phyloP scores from a whole-genome alignment of 371 early-diverging fungal genomes.

The Mycotypha africana region DNA sequence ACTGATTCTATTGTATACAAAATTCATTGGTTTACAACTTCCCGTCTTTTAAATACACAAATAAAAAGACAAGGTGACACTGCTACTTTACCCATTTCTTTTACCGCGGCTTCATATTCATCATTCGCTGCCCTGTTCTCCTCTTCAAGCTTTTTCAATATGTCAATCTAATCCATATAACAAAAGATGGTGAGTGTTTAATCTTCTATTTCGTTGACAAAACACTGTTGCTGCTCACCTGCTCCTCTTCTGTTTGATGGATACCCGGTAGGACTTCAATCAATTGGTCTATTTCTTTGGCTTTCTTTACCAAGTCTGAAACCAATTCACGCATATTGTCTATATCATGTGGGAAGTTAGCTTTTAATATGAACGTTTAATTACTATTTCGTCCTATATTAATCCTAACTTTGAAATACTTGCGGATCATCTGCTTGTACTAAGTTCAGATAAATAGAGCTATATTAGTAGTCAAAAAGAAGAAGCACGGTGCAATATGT shows the following conservation, averaged over 20 bases:
- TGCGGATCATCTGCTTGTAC: conserved; percentile 45
- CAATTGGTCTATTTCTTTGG: conserved; percentile 65
- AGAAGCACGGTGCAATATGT: neutral
- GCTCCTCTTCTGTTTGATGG: conserved; percentile 57
- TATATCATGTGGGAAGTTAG: too few relatives aligned
- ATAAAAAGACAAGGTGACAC: too few relatives aligned
- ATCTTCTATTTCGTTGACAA: too few relatives aligned
- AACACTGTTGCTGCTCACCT: conserved; percentile 38
- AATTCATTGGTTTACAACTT: too few relatives aligned
- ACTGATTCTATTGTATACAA: conserved; percentile 20
- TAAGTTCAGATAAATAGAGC: conserved; percentile 6
- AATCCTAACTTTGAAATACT: conserved; percentile 38
- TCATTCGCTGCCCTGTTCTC: conserved; percentile 42
- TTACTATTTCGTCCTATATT: too few relatives aligned
- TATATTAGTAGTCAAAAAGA: neutral
- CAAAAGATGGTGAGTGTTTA: too few relatives aligned
- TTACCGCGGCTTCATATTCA: conserved; percentile 46
- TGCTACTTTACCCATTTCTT: conserved; percentile 35
- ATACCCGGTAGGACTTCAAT: conserved; percentile 68
- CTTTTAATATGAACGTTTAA: too few relatives aligned
- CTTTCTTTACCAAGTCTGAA: conserved; percentile 64
- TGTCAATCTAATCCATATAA: conserved; percentile 16
- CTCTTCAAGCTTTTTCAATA: conserved; percentile 24
- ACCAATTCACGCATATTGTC: conserved; percentile 59
- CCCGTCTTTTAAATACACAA: too few relatives aligned